Base-by-base conservation (phyloP, 2,329 filamentous ascomycete genomes). In the Podosphaera aphanis region DNA sequence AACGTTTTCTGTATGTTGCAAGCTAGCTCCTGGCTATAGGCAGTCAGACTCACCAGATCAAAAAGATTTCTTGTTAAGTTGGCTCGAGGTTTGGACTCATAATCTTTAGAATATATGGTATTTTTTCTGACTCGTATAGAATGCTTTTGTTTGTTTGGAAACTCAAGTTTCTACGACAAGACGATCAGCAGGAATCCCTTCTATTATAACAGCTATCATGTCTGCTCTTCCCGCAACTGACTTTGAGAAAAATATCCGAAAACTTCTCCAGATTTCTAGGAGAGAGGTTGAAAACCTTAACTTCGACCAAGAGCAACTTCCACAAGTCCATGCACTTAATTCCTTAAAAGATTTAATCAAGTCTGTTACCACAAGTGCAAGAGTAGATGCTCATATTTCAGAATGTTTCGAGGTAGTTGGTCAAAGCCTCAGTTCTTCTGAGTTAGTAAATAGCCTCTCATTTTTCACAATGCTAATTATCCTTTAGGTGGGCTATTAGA, bases 301-400 rank as follows among this genome's bases (percentile, higher is more conserved):
- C 48, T 29, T 23, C 0, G 74, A 78, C 48, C 73, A 70, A 25
- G 71, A 70, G 2, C 78, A 80, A 36, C 64, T 95, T 3, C 80
- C 85, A 0, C 88, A 98, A 61, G 90, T 98, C 0, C 90, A 98
- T 60, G 85, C 90, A 0, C 71, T 93, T 57, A 98, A 98, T 59
- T 93, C 83, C 49, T 65, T 98, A 47, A 90, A 90, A 57, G 85
- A 93, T 51, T 78, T 93, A 2, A 90, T 94, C 61, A 88, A 83
- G 47, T 85, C 79, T 52, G 83, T 84, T 0, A 73, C 75, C 43
- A 67, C 95, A 13, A 70, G 82, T 23, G 74, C 74, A 46, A 70
- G 71, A 45, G 81, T 83, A 0, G 83, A 93, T 55, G 66, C 66
- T 0, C 79, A 85, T 53, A 68, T 94, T 6, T 76, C 81, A 7